Percentiles rank a stretch among this genome's conserved stretches.
phyloP scores from a whole-genome alignment of 2,329 filamentous ascomycete species.

The Metarhizium sp. region DNA sequence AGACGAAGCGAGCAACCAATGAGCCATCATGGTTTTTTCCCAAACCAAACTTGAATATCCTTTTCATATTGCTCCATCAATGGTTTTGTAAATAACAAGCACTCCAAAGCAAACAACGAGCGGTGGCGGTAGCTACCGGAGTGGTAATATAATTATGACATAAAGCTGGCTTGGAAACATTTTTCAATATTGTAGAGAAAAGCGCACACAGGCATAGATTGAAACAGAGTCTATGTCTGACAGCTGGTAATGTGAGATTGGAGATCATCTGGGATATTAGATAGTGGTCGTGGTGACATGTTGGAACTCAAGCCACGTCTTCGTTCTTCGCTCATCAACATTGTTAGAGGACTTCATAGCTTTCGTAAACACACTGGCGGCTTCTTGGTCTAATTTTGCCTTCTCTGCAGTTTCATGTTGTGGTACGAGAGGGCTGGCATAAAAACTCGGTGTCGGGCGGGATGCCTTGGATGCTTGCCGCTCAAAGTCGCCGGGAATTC shows the following conservation, averaged over 20 bases:
- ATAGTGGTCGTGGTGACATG: constrained; percentile 10
- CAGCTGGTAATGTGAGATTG: neutral
- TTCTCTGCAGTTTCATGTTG: constrained; percentile 39
- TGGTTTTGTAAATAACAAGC: neutral
- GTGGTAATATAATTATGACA: neutral
- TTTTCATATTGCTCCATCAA: neutral
- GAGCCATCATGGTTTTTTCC: neutral
- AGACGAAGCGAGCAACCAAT: neutral
- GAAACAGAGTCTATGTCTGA: neutral
- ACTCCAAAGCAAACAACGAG: too few species aligned
- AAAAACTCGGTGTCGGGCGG: constrained; percentile 22
- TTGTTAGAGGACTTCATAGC: constrained; percentile 27
- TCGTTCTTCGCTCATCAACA: constrained; percentile 27
- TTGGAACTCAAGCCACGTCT: constrained; percentile 25
- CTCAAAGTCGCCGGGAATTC: constrained; percentile 32
- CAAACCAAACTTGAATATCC: neutral
- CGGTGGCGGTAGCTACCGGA: too few species aligned
- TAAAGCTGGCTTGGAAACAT: neutral
- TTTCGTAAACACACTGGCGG: constrained; percentile 31
- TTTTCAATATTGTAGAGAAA: too few species aligned
- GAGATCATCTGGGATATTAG: neutral
- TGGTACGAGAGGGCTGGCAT: constrained; percentile 34
- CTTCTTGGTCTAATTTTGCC: constrained; percentile 32
- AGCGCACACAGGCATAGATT: neutral
- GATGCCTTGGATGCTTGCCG: constrained; percentile 30